phyloP scores from a whole-genome alignment of 1,284 basidiomycete genomes.

The Quambalaria eucalypti region DNA sequence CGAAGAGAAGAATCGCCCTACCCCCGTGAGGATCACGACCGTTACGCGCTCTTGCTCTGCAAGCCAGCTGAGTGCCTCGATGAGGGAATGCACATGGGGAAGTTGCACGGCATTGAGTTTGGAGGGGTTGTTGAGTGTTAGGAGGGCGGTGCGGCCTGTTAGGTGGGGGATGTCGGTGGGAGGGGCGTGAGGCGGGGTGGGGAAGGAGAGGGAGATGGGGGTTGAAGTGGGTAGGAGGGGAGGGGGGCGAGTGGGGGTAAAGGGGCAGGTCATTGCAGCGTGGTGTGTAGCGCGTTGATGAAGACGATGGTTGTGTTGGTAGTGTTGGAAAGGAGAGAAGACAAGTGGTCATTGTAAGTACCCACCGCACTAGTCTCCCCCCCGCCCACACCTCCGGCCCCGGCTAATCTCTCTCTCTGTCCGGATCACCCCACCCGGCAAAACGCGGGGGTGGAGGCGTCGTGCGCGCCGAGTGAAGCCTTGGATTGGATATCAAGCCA shows the following conservation, averaged over 20 bases:
- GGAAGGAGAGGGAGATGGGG: constrained; percentile 21
- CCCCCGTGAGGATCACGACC: constrained; percentile 24
- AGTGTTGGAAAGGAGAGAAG: too few species aligned
- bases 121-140: constrained; percentile 17
- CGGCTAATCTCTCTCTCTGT: too few species aligned
- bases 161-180: not conserved
- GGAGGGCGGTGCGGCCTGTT: constrained; percentile 14
- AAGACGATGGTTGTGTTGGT: too few species aligned
- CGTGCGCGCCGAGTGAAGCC: too few species aligned
- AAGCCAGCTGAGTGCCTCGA: constrained; percentile 22
- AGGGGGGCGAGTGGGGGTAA: constrained; percentile 9
- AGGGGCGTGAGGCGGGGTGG: constrained; percentile 14
- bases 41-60: constrained; percentile 16
- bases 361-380: too few species aligned
- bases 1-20: constrained; percentile 26
- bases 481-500: too few species aligned
- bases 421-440: too few species aligned
- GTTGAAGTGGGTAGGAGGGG: constrained; percentile 9
- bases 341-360: too few species aligned
- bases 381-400: too few species aligned
- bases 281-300: too few species aligned
- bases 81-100: constrained; percentile 15
- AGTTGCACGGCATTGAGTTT: constrained; percentile 22
- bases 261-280: too few species aligned
- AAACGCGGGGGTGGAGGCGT: too few species aligned